These are phyloP conservation scores for Chlamydomonas sp. DNA, from an alignment of 139 green algal genomes.

Conservation along the genomic window DNA sequence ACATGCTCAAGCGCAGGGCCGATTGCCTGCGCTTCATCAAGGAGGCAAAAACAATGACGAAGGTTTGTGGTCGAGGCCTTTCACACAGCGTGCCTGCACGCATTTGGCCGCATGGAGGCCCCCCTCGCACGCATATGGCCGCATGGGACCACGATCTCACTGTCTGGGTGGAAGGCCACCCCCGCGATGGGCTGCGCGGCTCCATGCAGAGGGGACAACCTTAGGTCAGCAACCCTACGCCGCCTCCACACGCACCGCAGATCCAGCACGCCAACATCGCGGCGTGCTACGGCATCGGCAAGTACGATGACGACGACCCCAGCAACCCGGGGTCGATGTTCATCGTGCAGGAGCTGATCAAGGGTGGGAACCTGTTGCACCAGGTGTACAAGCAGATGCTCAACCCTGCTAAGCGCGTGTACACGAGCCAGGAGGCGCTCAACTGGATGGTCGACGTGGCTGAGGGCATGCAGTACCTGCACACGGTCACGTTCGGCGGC, in stretches of 20 bases:
- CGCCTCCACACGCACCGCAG: too few species aligned
- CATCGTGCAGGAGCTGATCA: constrained; percentile 42
- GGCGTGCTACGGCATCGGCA: constrained; percentile 41
- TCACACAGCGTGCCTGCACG: too few species aligned
- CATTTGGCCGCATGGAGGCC: too few species aligned
- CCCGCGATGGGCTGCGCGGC: too few species aligned
- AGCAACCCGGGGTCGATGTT: constrained; percentile 36
- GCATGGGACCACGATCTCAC: too few species aligned
- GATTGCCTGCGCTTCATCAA: constrained; percentile 45
- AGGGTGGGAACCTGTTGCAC: constrained; percentile 38
- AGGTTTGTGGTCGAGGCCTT: constrained; percentile 31
- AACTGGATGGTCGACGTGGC: constrained; percentile 41
- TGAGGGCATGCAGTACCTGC: constrained; percentile 39
- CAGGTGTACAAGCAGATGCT: constrained; percentile 50
- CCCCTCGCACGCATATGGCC: too few species aligned
- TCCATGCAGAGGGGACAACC: too few species aligned
- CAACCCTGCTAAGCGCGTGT: constrained; percentile 34
- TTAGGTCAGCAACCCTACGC: too few species aligned
- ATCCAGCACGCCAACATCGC: constrained; percentile 40
- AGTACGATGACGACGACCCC: constrained; percentile 36
- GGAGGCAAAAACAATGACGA: constrained; percentile 46
- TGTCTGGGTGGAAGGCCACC: too few species aligned
- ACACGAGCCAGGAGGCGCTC: constrained; percentile 31
- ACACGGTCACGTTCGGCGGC: constrained; percentile 15
- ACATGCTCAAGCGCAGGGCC: constrained; percentile 22